Evolutionary conservation across 768 basidiomycete genomes (phyloP), one percentile per base, ranked within the genome.

Genomic region (Suillus brevipes): DNA sequence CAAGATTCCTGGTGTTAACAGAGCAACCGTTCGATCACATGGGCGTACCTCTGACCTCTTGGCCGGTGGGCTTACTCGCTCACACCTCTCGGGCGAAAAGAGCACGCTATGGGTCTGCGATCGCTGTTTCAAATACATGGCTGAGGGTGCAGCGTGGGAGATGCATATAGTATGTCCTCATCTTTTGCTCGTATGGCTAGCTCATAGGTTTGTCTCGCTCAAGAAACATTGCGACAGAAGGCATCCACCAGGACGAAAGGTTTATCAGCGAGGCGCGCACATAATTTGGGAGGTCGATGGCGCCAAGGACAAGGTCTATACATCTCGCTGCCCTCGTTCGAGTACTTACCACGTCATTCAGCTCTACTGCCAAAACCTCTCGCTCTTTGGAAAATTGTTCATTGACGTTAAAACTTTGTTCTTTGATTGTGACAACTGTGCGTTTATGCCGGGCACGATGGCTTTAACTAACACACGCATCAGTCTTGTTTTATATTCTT

Each of bases 231-330:
- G 95, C 70, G 82, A 81, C 7, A 72, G 83, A 58, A 84, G 78
- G 53, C 85, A 87, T 71, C 97, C 97, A 1, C 97, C 97, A 1
- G 97, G 97, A 4, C 79, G 83, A 56, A 92, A 91, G 73, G 94
- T 99, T 8, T 99, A 98, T 73, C 89, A 95, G 67, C 83, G 90
- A 42, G 95, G 94, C 0, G 91, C 91, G 7, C 91, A 92, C 74
- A 88, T 86, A 1, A 96, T 99, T 49, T 98, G 94, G 92, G 95
- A 98, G 77, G 91, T 99, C 2, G 95, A 99, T 73, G 97, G 95
- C 2, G 88, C 89, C 0, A 82, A 84, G 64, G 87, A 91, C 65
- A 95, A 95, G 81, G 96, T 93, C 66, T 62, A 82, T 71, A 65
- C 28, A 16, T 31, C 36, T n/a, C 37, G 37, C 25, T 45, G 16